Percentiles rank a stretch among this genome's conserved stretches.
Evolutionary conservation across 225 moss, liverwort and hornwort species (phyloP).

Genomic region (Climacium dendroides): DNA sequence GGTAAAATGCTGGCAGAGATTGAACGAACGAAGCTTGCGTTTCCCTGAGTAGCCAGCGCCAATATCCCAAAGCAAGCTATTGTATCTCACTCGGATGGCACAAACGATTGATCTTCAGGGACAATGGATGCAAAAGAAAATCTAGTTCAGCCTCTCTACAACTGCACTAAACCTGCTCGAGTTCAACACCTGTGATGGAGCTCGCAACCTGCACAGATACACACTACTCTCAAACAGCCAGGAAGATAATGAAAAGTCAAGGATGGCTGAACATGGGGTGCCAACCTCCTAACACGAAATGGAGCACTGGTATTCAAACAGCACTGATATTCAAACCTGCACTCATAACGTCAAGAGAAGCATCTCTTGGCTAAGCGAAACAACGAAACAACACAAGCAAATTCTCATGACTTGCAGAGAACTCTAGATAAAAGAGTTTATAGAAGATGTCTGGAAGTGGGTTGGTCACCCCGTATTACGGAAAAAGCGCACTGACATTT

Average conservation of each 20-base stretch:
- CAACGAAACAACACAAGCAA: neutral
- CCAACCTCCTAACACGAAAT: neutral
- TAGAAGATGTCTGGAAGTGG: neutral
- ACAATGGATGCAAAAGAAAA: neutral
- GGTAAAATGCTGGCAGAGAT: neutral
- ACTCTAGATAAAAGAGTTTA: neutral
- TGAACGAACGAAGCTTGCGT: neutral
- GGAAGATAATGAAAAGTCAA: neutral
- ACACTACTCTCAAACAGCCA: neutral
- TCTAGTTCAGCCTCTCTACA: neutral
- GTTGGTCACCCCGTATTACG: neutral
- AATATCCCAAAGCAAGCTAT: neutral
- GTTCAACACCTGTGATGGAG: neutral
- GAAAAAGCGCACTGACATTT: neutral
- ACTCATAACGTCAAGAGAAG: neutral
- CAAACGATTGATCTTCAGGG: neutral
- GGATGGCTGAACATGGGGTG: neutral
- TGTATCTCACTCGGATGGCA: neutral
- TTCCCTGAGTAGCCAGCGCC: neutral
- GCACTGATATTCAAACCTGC: neutral
- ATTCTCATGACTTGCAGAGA: neutral
- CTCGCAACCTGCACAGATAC: neutral
- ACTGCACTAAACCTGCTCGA: neutral
- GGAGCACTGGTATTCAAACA: neutral
- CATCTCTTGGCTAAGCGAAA: neutral